A percentile compares a stretch with the other conserved stretches of the same genome.
Evolutionary conservation across 2,329 filamentous ascomycete species (phyloP).

Genomic region (Aspergillus melleus): DNA sequence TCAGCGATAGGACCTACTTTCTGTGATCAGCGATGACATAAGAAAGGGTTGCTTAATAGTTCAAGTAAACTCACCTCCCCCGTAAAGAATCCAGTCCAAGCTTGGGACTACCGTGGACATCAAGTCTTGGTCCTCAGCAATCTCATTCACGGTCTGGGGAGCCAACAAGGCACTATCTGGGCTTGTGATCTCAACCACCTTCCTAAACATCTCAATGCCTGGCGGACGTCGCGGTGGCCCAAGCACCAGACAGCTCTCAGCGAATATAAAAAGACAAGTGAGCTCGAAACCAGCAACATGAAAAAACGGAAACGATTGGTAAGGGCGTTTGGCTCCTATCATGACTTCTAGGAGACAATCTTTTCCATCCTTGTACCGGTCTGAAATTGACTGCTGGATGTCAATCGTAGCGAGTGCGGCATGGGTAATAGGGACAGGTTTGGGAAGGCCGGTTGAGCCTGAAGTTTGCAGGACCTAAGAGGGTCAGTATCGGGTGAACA

Average conservation of each 20-base stretch:
- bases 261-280: neutral
- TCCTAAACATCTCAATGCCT: neutral
- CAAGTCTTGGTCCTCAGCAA: conserved; percentile 2
- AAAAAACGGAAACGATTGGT: conserved; percentile 7
- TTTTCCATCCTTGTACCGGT: neutral
- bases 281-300: conserved; percentile 4
- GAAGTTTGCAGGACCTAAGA: conserved; percentile 10
- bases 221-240: conserved; percentile 1
- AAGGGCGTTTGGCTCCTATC: neutral
- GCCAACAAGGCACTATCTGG: conserved; percentile 3
- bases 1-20: conserved; percentile 1
- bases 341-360: neutral
- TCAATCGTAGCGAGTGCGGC: conserved; percentile 4
- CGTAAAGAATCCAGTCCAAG: neutral
- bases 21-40: neutral
- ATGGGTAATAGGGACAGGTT: conserved; percentile 8
- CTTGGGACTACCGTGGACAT: neutral
- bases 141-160: conserved; percentile 6
- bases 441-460: conserved; percentile 11
- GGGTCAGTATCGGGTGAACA: too few species aligned
- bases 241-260: neutral
- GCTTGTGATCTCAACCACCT: neutral
- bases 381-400: neutral
- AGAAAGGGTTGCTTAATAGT: neutral
- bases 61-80: conserved; percentile 5